A percentile compares a stretch with the other conserved stretches of the same genome.
phyloP scores from a whole-genome alignment of 257 asterid species.

The Handroanthus guayacan region DNA sequence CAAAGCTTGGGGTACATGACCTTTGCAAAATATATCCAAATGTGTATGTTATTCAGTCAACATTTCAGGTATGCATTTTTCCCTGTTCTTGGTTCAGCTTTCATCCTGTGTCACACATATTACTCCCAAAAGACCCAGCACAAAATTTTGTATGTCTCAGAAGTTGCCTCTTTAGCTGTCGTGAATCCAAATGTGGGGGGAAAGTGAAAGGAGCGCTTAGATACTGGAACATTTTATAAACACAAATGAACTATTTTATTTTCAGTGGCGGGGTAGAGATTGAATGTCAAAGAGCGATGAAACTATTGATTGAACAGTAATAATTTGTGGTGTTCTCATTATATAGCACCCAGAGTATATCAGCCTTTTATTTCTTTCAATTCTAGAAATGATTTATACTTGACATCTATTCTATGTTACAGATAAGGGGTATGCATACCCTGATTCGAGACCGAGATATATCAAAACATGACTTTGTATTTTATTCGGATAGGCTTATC shows the following conservation, averaged over 20 bases:
- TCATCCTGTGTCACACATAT: background rate
- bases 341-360: background rate
- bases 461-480: constrained; percentile 76
- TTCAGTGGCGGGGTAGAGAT: background rate
- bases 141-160: background rate
- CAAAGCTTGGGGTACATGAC: constrained; percentile 81
- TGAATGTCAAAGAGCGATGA: background rate
- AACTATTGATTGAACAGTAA: constrained; percentile 5
- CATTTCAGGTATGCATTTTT: constrained; percentile 60
- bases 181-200: no score
- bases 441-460: constrained; percentile 68
- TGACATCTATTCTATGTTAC: constrained; percentile 33
- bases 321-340: background rate
- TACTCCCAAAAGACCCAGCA: background rate
- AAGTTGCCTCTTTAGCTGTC: constrained; percentile 5
- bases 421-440: constrained; percentile 86
- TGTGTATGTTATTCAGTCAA: constrained; percentile 73
- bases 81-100: background rate
- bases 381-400: background rate
- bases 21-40: constrained; percentile 73
- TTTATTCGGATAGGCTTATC: constrained; percentile 75
- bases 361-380: background rate
- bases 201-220: constrained; percentile 3
- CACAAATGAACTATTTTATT: background rate
- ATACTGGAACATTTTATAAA: background rate